Evolutionary conservation across 768 basidiomycete genomes (phyloP).

Genomic region (Kondoa subrosea): DNA sequence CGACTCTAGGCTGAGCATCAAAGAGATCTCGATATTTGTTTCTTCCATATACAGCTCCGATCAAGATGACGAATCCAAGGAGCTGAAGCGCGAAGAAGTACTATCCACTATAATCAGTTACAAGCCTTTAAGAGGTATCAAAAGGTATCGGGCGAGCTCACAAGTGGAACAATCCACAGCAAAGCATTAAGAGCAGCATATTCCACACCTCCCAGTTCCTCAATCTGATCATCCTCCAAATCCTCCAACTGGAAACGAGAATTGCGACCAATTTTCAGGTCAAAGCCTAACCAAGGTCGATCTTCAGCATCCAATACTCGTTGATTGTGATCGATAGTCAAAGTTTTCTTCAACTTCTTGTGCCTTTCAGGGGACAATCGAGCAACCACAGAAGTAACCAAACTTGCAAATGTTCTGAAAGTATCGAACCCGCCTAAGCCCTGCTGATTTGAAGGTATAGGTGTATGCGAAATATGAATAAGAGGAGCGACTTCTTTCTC

Average conservation of each 20-base stretch:
- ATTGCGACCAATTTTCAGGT: slow-evolving; percentile 38
- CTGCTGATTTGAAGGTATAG: not conserved
- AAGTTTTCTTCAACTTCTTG: not conserved
- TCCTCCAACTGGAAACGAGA: slow-evolving; percentile 31
- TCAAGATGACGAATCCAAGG: slow-evolving; percentile 52
- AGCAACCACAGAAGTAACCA: not conserved
- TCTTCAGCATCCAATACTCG: not conserved
- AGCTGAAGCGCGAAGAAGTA: slow-evolving; percentile 62
- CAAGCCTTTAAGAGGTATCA: not conserved
- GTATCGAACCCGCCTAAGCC: slow-evolving; percentile 34
- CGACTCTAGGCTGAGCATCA: slow-evolving; percentile 17
- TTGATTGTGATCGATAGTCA: not conserved
- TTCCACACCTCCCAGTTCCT: slow-evolving; percentile 90
- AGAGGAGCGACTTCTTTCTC: no score
- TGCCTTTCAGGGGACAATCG: not conserved
- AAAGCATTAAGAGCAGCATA: slow-evolving; percentile 39
- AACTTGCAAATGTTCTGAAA: slow-evolving; percentile 13
- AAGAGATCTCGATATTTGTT: slow-evolving; percentile 44
- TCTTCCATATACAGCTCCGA: slow-evolving; percentile 51
- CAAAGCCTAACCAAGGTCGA: slow-evolving; percentile 44
- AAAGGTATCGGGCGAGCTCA: not conserved
- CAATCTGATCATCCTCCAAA: slow-evolving; percentile 62
- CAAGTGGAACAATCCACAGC: not conserved
- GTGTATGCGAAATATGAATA: no score
- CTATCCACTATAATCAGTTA: not conserved